Evolutionary conservation across 2,329 filamentous ascomycete species (phyloP).

Genomic region (Onygenales sp.): DNA sequence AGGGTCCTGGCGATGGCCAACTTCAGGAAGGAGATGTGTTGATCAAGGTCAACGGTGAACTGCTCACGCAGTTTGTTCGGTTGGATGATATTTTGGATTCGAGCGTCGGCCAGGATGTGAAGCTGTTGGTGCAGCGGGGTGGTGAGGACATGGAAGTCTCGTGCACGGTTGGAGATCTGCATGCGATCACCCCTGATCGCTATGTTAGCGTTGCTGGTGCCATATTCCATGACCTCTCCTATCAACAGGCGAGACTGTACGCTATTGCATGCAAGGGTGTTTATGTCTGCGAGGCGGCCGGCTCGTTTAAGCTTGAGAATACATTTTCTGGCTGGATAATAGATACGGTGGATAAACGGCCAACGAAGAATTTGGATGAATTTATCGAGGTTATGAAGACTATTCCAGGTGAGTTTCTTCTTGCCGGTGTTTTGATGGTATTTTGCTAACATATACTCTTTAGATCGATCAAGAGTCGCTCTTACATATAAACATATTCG

Average conservation of each 20-base stretch:
- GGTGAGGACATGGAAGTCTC: slow-evolving; percentile 80
- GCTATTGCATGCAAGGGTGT: slow-evolving; percentile 87
- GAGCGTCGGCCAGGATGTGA: slow-evolving; percentile 68
- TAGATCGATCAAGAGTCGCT: slow-evolving; percentile 68
- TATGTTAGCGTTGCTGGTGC: slow-evolving; percentile 91
- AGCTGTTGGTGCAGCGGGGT: slow-evolving; percentile 75
- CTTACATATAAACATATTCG: slow-evolving; percentile 93
- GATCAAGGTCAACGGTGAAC: slow-evolving; percentile 83
- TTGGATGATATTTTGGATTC: slow-evolving; percentile 88
- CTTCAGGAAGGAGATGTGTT: slow-evolving; percentile 92
- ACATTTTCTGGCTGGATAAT: slow-evolving; percentile 89
- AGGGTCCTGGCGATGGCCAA: slow-evolving; percentile 77
- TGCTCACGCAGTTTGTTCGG: slow-evolving; percentile 85
- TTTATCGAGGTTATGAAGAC: slow-evolving; percentile 86
- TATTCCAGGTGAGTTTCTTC: slow-evolving; percentile 57
- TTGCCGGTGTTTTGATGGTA: slow-evolving; percentile 1
- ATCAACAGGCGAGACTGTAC: slow-evolving; percentile 93
- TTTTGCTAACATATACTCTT: background rate
- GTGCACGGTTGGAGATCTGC: slow-evolving; percentile 77
- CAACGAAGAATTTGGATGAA: slow-evolving; percentile 73
- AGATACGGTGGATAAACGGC: slow-evolving; percentile 83
- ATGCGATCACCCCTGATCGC: slow-evolving; percentile 88
- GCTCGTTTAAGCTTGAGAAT: slow-evolving; percentile 89
- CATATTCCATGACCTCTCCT: slow-evolving; percentile 92
- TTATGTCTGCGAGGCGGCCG: slow-evolving; percentile 87